Conservation (phyloP, 169 alveolate genomes). For the Neospora caninum region DNA sequence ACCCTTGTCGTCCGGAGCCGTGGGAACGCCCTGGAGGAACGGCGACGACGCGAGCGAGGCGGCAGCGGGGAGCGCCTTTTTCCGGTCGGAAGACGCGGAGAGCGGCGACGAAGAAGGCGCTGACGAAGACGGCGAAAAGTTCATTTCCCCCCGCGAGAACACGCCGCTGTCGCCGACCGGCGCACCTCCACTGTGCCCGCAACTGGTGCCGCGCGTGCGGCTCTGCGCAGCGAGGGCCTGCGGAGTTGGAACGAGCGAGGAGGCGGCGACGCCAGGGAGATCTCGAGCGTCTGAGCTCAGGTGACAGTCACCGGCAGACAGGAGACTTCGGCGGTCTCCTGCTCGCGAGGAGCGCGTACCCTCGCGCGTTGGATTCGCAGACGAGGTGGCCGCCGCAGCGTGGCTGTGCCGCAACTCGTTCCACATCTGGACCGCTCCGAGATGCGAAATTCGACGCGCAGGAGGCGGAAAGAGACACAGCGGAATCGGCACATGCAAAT, state of each 20-base stretch:
- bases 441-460: background rate
- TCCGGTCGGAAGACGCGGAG: background rate
- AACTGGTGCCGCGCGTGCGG: background rate
- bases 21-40: background rate
- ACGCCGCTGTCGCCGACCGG: background rate
- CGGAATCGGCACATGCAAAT: conserved; percentile 5
- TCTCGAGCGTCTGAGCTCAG: background rate
- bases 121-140: background rate
- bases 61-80: no score
- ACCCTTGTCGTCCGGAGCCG: background rate
- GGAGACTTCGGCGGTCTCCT: background rate
- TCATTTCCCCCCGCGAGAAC: background rate
- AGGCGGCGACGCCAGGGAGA: background rate
- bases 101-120: background rate
- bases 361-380: background rate
- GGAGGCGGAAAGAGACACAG: conserved; percentile 18
- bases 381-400: background rate
- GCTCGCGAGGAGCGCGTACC: background rate
- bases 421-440: conserved; percentile 11
- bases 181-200: no score
- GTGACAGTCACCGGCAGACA: background rate
- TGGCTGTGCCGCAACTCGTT: background rate
- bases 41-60: background rate
- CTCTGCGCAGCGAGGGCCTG: background rate
- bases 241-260: background rate